These are phyloP conservation scores for Glebionis coronaria DNA, from an alignment of 129 eudicot species.

Conservation along the genomic window DNA sequence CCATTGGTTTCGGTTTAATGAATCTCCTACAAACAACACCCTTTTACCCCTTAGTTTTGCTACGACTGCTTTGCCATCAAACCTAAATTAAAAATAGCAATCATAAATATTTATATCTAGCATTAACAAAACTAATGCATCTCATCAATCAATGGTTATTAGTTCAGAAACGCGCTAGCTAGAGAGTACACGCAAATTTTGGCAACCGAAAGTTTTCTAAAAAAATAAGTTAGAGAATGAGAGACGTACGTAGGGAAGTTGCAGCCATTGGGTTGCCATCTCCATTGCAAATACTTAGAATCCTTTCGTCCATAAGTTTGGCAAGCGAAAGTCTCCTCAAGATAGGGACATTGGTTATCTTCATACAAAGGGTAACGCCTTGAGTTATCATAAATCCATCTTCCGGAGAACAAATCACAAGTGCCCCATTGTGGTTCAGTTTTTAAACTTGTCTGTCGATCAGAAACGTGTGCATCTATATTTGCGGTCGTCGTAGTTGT, in stretches of 20 bases:
- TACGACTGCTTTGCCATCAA: slow-evolving; percentile 47
- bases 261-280: slow-evolving; percentile 36
- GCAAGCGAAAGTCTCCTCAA: slow-evolving; percentile 21
- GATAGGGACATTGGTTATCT: slow-evolving; percentile 20
- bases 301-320: slow-evolving; percentile 30
- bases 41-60: slow-evolving; percentile 56
- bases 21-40: slow-evolving; percentile 63
- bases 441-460: slow-evolving; percentile 15
- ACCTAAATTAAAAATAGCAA: slow-evolving; percentile 26
- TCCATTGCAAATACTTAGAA: slow-evolving; percentile 30
- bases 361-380: slow-evolving; percentile 30
- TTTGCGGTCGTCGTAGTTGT: background rate
- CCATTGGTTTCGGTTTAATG: slow-evolving; percentile 64
- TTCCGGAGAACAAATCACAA: slow-evolving; percentile 31
- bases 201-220: no score
- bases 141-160: no score
- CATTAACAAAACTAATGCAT: background rate
- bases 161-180: no score
- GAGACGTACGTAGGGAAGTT: slow-evolving; percentile 27
- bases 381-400: slow-evolving; percentile 29
- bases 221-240: background rate
- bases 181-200: no score
- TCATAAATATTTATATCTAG: background rate
- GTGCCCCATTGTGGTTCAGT: slow-evolving; percentile 6
- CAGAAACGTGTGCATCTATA: background rate